A percentile compares a stretch with the other conserved stretches of the same genome.
These are phyloP conservation scores for Vitis riparia DNA, from an alignment of 164 flowering plant species.

Conservation along the genomic window DNA sequence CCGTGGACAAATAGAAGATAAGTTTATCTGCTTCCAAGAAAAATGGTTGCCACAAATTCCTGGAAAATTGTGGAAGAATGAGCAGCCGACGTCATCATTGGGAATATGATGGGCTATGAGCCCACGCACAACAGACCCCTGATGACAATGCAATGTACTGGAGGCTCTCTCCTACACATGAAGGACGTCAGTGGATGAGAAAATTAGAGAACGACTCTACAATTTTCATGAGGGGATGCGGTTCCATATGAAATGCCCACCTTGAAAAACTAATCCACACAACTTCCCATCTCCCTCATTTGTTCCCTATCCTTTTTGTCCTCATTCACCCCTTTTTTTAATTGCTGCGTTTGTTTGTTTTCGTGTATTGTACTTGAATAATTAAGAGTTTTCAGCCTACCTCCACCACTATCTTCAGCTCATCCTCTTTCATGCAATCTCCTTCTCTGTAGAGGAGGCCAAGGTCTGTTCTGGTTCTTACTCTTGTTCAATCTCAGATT, in stretches of 20 bases:
- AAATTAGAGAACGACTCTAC: slow-evolving; percentile 4
- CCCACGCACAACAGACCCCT: too few relatives aligned
- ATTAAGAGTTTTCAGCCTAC: not conserved
- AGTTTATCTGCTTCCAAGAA: too few relatives aligned
- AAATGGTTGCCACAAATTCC: too few relatives aligned
- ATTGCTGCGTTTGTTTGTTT: not conserved
- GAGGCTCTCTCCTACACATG: not conserved
- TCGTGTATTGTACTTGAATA: not conserved
- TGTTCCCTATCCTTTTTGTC: slow-evolving; percentile 22
- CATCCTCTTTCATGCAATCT: slow-evolving; percentile 7
- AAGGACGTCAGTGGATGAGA: slow-evolving; percentile 24
- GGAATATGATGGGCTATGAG: too few relatives aligned
- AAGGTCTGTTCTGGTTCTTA: not conserved
- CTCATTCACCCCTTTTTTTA: not conserved
- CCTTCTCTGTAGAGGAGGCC: not conserved
- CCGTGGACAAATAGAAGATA: too few relatives aligned
- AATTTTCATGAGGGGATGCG: slow-evolving; percentile 18
- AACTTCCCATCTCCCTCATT: slow-evolving; percentile 8
- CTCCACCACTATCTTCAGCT: not conserved
- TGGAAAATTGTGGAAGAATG: too few relatives aligned
- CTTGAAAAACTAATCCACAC: slow-evolving; percentile 42
- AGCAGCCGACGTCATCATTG: too few relatives aligned
- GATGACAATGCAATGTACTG: too few relatives aligned
- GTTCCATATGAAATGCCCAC: slow-evolving; percentile 31
- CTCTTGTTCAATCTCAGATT: not conserved